Evolutionary conservation across 2,329 filamentous ascomycete genomes (phyloP).

Genomic region (Trichophyton equinum): DNA sequence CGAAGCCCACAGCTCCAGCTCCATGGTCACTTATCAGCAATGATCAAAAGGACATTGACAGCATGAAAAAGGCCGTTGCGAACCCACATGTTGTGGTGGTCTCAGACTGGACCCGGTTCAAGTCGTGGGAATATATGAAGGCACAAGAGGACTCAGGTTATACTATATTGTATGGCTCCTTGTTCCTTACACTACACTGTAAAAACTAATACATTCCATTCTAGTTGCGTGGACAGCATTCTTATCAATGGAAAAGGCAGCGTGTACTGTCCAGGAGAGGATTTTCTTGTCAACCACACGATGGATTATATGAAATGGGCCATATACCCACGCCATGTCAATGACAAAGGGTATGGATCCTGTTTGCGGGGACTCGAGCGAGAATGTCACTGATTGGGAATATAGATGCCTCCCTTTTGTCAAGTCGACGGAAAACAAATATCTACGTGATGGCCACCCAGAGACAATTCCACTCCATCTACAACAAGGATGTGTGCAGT

Average conservation of each 20-base stretch:
- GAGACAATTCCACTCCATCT: background rate
- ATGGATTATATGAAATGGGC: background rate
- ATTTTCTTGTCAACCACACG: background rate
- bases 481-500: conserved; percentile 12
- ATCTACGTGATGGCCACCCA: background rate
- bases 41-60: background rate
- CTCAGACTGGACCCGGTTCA: background rate
- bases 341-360: background rate
- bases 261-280: conserved; percentile 38
- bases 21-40: background rate
- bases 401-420: conserved; percentile 14
- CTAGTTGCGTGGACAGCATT: conserved; percentile 42
- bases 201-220: background rate
- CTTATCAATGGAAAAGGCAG: conserved; percentile 49
- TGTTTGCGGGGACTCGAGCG: background rate
- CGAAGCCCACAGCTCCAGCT: background rate
- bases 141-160: background rate
- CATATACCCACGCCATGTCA: background rate
- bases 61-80: background rate
- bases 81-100: background rate
- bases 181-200: background rate
- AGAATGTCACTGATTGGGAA: conserved; percentile 7
- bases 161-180: background rate
- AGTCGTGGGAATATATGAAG: conserved; percentile 2
- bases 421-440: conserved; percentile 1